phyloP scores from a whole-genome alignment of 1,284 basidiomycete genomes.

The Malassezia slooffiae region DNA sequence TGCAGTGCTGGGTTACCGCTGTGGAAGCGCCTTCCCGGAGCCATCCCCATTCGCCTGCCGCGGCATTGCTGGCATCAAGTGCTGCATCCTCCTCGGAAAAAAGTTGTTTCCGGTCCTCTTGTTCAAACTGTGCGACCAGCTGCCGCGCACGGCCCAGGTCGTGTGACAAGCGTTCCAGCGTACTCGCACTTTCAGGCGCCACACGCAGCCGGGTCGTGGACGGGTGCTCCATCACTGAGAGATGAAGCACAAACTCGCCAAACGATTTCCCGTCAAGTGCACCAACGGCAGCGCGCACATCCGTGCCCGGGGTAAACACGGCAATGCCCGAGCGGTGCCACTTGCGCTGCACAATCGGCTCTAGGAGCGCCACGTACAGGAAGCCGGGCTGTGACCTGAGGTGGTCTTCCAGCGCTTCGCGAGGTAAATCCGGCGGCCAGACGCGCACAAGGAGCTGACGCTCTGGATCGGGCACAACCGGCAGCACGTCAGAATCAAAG shows the following conservation, averaged over 20 bases:
- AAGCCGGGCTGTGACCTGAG: conserved; percentile 28
- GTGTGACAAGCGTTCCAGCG: conserved; percentile 23
- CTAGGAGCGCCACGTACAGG: conserved; percentile 34
- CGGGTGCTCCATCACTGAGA: conserved; percentile 28
- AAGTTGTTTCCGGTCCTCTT: conserved; percentile 25
- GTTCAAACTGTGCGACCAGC: conserved; percentile 22
- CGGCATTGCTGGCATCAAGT: too few species aligned
- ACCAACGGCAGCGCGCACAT: conserved; percentile 24
- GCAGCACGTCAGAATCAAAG: conserved; percentile 14
- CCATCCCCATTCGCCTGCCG: too few species aligned
- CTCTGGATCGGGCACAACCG: conserved; percentile 10
- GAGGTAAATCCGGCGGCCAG: conserved; percentile 24
- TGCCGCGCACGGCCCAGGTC: conserved; percentile 30
- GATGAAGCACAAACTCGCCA: conserved; percentile 27
- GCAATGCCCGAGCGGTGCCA: conserved; percentile 38
- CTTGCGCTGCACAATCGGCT: conserved; percentile 30
- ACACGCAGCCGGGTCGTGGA: conserved; percentile 29
- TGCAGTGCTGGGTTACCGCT: too few species aligned
- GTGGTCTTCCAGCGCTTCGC: conserved; percentile 26
- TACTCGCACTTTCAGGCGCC: conserved; percentile 29
- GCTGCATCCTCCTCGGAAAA: conserved; percentile 18
- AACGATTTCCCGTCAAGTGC: conserved; percentile 25
- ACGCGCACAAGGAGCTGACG: conserved; percentile 31
- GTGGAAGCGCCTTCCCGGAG: too few species aligned
- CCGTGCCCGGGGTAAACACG: conserved; percentile 27